phyloP scores from a whole-genome alignment of 2,329 filamentous ascomycete genomes.

The Didymella pomorum region DNA sequence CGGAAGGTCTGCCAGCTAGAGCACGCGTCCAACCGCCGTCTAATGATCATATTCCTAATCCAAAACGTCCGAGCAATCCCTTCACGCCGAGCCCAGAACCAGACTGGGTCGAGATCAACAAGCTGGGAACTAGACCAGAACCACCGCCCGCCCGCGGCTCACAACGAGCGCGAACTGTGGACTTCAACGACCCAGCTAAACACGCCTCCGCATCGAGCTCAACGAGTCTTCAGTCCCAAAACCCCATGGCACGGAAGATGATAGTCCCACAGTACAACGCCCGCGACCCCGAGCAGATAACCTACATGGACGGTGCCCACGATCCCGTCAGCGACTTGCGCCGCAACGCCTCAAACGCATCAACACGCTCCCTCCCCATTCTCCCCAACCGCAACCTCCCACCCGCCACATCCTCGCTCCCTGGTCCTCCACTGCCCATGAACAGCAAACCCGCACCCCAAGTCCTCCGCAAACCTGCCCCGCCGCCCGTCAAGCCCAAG shows the following conservation, averaged over 20 bases:
- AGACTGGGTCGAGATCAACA: constrained; percentile 75
- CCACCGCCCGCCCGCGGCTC: constrained; percentile 46
- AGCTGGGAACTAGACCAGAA: constrained; percentile 36
- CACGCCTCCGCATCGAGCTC: constrained; percentile 23
- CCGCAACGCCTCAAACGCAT: constrained; percentile 37
- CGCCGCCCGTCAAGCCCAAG: constrained; percentile 44
- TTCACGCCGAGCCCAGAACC: constrained; percentile 77
- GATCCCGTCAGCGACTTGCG: constrained; percentile 31
- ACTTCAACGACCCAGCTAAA: constrained; percentile 36
- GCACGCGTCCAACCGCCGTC: constrained; percentile 74
- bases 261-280: constrained; percentile 42
- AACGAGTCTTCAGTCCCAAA: constrained; percentile 27
- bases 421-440: neutral
- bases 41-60: constrained; percentile 71
- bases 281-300: constrained; percentile 30
- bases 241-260: constrained; percentile 41
- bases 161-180: constrained; percentile 38
- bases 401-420: constrained; percentile 14
- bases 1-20: constrained; percentile 72
- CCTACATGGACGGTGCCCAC: constrained; percentile 33
- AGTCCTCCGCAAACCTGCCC: constrained; percentile 45
- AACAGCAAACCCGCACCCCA: constrained; percentile 32
- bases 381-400: constrained; percentile 20
- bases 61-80: constrained; percentile 79
- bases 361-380: constrained; percentile 43